A percentile compares a stretch with the other conserved stretches of the same genome.
Conservation (phyloP, 2,329 filamentous ascomycete species). For the Lachnellula arida region DNA sequence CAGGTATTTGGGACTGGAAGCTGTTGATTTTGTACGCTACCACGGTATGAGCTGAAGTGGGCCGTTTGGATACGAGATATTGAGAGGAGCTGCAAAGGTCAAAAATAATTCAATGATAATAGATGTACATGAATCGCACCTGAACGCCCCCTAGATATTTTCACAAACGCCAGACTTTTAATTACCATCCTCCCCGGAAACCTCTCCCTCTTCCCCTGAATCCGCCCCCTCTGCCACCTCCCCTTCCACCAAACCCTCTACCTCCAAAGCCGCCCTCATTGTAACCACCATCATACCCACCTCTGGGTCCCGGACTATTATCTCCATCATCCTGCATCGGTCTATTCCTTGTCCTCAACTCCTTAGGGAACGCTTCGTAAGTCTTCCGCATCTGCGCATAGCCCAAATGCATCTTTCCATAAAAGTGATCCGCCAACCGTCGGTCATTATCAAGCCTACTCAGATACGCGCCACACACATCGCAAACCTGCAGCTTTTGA, state of each 20-base stretch:
- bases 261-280: constrained; percentile 36
- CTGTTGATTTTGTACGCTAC: constrained; percentile 54
- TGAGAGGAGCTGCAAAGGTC: constrained; percentile 12
- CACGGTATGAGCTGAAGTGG: constrained; percentile 42
- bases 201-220: constrained; percentile 27
- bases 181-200: constrained; percentile 27
- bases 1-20: constrained; percentile 59
- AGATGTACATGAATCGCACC: background rate
- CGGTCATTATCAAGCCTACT: constrained; percentile 91
- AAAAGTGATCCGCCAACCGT: constrained; percentile 92
- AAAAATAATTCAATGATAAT: background rate
- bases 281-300: constrained; percentile 50
- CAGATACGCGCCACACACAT: constrained; percentile 95
- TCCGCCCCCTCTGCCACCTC: constrained; percentile 30
- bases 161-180: constrained; percentile 8
- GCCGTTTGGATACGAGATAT: constrained; percentile 22
- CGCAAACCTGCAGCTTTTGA: constrained; percentile 97
- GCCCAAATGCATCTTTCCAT: constrained; percentile 98
- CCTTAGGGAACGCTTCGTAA: constrained; percentile 78
- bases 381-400: constrained; percentile 98
- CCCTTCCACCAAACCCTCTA: constrained; percentile 36
- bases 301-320: constrained; percentile 45
- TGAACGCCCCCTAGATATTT: constrained; percentile 12
- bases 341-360: constrained; percentile 69
- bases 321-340: constrained; percentile 52